A percentile compares a stretch with the other conserved stretches of the same genome.
These are phyloP conservation scores for Fusarium sp. DNA, from an alignment of 2,329 filamentous ascomycete genomes.

Conservation along the genomic window DNA sequence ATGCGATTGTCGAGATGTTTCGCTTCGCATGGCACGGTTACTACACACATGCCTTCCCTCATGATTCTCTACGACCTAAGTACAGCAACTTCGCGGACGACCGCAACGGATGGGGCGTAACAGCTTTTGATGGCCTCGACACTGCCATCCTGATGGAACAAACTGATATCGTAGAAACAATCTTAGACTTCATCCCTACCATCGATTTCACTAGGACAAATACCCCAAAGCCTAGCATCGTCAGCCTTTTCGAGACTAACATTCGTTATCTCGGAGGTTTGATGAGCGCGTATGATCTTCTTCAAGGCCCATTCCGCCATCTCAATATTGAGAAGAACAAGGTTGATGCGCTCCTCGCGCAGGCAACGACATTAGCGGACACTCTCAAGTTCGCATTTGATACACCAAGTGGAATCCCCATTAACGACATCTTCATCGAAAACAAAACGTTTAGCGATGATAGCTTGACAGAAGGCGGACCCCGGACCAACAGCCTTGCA, in stretches of 20 bases:
- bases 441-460: constrained; percentile 4
- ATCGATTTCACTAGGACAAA: constrained; percentile 19
- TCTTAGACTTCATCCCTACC: constrained; percentile 15
- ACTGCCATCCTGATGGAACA: constrained; percentile 31
- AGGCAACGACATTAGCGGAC: constrained; percentile 74
- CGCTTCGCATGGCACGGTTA: constrained; percentile 28
- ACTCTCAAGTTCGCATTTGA: constrained; percentile 22
- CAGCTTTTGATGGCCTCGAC: constrained; percentile 24
- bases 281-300: constrained; percentile 63
- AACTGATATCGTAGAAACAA: constrained; percentile 21
- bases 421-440: constrained; percentile 7
- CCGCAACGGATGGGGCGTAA: constrained; percentile 28
- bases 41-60: constrained; percentile 8
- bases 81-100: constrained; percentile 16
- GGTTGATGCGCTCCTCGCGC: constrained; percentile 62
- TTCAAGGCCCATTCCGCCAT: constrained; percentile 49
- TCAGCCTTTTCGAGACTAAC: constrained; percentile 67
- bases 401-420: constrained; percentile 10
- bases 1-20: constrained; percentile 22
- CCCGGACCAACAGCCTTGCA: background rate
- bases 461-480: background rate
- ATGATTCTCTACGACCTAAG: constrained; percentile 16
- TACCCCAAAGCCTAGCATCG: constrained; percentile 47
- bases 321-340: constrained; percentile 58
- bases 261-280: constrained; percentile 67